Evolutionary conservation across 768 basidiomycete species (phyloP).

Genomic region (Lentinula edodes): DNA sequence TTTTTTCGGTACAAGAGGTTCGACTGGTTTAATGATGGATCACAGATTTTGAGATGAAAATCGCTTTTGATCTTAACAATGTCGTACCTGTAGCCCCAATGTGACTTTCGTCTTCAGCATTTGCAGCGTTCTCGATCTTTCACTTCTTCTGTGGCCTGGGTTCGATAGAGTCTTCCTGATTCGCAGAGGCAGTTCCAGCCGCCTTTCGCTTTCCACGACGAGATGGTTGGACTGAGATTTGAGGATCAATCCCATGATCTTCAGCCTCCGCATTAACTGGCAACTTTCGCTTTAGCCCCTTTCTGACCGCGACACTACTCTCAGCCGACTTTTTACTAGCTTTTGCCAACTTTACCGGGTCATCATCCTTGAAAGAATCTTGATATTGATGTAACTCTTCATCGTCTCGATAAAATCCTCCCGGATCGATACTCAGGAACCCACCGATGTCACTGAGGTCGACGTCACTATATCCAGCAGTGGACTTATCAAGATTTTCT

Average conservation of each 20-base stretch:
- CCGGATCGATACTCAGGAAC: conserved; percentile 39
- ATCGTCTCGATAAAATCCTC: conserved; percentile 50
- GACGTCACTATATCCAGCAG: conserved; percentile 35
- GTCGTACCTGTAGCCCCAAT: background rate
- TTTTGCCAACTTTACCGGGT: conserved; percentile 22
- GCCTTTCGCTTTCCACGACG: conserved; percentile 1
- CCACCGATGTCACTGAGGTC: conserved; percentile 49
- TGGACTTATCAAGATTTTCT: conserved; percentile 57
- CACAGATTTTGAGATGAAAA: background rate
- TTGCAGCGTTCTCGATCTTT: background rate
- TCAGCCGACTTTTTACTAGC: conserved; percentile 28
- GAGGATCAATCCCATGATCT: conserved; percentile 11
- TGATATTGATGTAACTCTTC: conserved; percentile 38
- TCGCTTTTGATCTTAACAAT: background rate
- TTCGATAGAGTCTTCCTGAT: background rate
- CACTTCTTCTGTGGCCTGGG: background rate
- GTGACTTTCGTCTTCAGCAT: background rate
- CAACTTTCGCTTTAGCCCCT: background rate
- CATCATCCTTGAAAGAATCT: conserved; percentile 40
- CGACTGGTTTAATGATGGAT: background rate
- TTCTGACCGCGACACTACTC: conserved; percentile 53
- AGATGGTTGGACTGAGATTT: conserved; percentile 2
- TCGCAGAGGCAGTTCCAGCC: conserved; percentile 9
- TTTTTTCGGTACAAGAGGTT: conserved; percentile 21
- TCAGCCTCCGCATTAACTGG: background rate